Evolutionary conservation across 306 rosid genomes (phyloP).

Genomic region (Prunus kanzakura): DNA sequence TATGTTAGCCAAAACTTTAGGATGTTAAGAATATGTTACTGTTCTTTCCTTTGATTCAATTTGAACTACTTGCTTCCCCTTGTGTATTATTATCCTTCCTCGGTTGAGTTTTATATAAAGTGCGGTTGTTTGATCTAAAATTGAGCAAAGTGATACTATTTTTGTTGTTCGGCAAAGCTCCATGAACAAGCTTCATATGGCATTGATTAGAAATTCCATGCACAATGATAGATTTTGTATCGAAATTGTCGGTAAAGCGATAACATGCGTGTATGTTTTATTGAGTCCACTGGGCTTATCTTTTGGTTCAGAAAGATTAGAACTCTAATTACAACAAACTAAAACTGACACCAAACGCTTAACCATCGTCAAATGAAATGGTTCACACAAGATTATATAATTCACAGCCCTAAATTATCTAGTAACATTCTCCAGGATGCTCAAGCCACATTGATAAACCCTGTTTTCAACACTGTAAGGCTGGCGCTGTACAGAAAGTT

Average conservation of each 20-base stretch:
- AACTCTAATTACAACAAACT: too few species aligned
- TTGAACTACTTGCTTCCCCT: slow-evolving; percentile 13
- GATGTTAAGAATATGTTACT: slow-evolving; percentile 15
- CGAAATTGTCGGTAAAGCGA: too few species aligned
- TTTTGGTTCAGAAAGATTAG: too few species aligned
- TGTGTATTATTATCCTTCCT: slow-evolving; percentile 19
- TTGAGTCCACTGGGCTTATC: too few species aligned
- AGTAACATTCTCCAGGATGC: background rate
- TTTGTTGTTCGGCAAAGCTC: too few species aligned
- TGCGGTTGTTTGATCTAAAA: slow-evolving; percentile 1
- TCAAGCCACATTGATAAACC: background rate
- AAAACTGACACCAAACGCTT: too few species aligned
- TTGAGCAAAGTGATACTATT: too few species aligned
- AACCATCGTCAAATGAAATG: too few species aligned
- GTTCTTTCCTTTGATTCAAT: slow-evolving; percentile 18
- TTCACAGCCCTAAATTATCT: background rate
- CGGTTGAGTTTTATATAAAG: slow-evolving; percentile 5
- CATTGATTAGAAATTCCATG: too few species aligned
- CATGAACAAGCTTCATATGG: too few species aligned
- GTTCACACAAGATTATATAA: background rate
- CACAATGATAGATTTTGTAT: too few species aligned
- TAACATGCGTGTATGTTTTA: too few species aligned
- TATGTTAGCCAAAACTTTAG: slow-evolving; percentile 26
- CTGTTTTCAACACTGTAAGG: background rate
- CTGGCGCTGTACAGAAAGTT: slow-evolving; percentile 8